Conservation (phyloP, 345 rosid species). For the Theobroma cacao region DNA sequence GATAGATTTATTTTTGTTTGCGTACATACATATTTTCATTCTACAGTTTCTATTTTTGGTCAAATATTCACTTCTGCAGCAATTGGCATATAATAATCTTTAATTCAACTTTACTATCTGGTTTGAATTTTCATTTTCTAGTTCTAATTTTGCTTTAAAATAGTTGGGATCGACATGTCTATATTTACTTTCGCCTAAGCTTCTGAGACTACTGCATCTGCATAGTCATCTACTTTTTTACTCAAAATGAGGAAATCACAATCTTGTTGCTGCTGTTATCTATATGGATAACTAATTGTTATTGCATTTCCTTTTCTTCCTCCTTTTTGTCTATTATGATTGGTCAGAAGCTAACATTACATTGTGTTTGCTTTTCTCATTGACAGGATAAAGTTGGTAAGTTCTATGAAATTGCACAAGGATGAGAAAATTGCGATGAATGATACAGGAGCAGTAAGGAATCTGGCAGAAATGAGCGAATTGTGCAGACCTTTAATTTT, state of each 20-base stretch:
- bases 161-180: neutral
- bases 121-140: neutral
- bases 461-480: conserved; percentile 20
- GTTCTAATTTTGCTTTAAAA: neutral
- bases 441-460: conserved; percentile 20
- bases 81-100: neutral
- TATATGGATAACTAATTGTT: neutral
- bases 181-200: neutral
- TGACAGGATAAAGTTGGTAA: conserved; percentile 98
- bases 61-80: neutral
- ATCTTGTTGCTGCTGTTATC: neutral
- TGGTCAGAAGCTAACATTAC: neutral
- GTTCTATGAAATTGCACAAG: conserved; percentile 36
- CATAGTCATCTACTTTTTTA: neutral
- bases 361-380: conserved; percentile 20
- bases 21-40: neutral
- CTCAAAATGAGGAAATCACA: neutral
- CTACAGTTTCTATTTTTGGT: neutral
- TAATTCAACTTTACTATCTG: neutral
- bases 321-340: neutral
- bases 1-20: neutral
- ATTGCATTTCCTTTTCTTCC: neutral
- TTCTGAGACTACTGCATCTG: neutral
- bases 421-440: conserved; percentile 33
- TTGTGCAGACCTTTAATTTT: neutral